phyloP scores from a whole-genome alignment of 257 asterid genomes.

The Gentiana straminea region DNA sequence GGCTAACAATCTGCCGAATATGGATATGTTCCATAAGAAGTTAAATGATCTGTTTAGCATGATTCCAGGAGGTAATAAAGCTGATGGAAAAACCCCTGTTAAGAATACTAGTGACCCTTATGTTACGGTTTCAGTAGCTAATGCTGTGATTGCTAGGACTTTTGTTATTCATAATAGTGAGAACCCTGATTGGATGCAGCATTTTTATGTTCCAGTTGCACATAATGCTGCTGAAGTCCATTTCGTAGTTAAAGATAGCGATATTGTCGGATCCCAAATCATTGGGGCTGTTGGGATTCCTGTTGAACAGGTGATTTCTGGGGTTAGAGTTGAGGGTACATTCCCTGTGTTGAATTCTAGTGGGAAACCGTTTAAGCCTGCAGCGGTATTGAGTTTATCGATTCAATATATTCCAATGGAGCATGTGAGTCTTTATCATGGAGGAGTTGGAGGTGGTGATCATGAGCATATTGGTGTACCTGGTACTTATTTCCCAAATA shows the following conservation, averaged over 20 bases:
- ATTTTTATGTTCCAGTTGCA: conserved; percentile 74
- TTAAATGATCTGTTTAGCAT: conserved; percentile 42
- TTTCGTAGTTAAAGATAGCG: conserved; percentile 79
- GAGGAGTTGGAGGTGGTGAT: conserved; percentile 61
- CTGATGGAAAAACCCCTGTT: conserved; percentile 25
- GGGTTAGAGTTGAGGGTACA: conserved; percentile 39
- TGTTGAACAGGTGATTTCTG: conserved; percentile 39
- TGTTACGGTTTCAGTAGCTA: conserved; percentile 51
- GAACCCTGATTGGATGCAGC: conserved; percentile 87
- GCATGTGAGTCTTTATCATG: conserved; percentile 38
- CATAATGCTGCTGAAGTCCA: conserved; percentile 78
- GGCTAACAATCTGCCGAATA: conserved; percentile 71
- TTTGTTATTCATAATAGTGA: conserved; percentile 59
- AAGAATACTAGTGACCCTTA: conserved; percentile 86
- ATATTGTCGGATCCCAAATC: conserved; percentile 71
- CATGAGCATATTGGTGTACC: conserved; percentile 54
- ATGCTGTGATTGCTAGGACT: conserved; percentile 72
- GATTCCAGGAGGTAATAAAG: conserved; percentile 27
- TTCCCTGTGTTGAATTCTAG: conserved; percentile 48
- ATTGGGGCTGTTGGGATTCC: conserved; percentile 87
- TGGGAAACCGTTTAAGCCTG: conserved; percentile 53
- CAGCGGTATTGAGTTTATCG: conserved; percentile 56
- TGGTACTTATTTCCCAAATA: conserved; percentile 67
- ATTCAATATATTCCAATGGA: conserved; percentile 61
- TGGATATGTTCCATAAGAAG: conserved; percentile 58